Evolutionary conservation across 805 yeast species (phyloP), one percentile per base, ranked within the genome.

Genomic region (Komagataella mondaviorum): DNA sequence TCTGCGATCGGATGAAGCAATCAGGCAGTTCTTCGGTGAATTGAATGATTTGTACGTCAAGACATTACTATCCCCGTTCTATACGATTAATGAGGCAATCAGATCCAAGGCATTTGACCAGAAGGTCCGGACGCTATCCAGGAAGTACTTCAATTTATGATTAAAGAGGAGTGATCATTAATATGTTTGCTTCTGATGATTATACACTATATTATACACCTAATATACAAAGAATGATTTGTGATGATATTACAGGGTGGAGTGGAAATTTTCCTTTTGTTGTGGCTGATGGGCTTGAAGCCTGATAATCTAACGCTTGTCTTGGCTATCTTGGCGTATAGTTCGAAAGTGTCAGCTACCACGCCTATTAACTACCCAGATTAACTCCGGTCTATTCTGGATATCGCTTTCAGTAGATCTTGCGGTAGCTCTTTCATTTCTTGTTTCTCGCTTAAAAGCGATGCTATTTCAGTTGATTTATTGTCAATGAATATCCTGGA

Each of bases 1-100:
- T 52, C 62, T 73, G 20, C 70, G 70, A 49, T 72, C 77, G 55
- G 96, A 91, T 56, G 89, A 81, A 56, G 71, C 83, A 10, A 85
- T 90, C 16, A 80, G 83, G 56, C 91, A 85, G 62, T 90, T 93
- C 62, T 87, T 90, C 63, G 73, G 75, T 46, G 98, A 90, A 55
- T 75, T 86, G 6, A 87, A 89, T 66, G 98, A 91, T 58, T 69
- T 91, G 49, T 93, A 91, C 59, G 88, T 87, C 20, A 91, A 90
- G 68, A 80, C 89, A 7, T 63, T 87, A 48, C 71, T 91, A 71
- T 86, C 83, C 56, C 98, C 99, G 1, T 93, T 93, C 62, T 91
- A 90, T 63, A 71, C 76, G 48, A 76, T 80, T 45, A 85, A 87
- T 60, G 85, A 83, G 55, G 82, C 88, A 2, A 86, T 93, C 22